phyloP scores from a whole-genome alignment of 2,329 filamentous ascomycete species.

The Cytospora mali region DNA sequence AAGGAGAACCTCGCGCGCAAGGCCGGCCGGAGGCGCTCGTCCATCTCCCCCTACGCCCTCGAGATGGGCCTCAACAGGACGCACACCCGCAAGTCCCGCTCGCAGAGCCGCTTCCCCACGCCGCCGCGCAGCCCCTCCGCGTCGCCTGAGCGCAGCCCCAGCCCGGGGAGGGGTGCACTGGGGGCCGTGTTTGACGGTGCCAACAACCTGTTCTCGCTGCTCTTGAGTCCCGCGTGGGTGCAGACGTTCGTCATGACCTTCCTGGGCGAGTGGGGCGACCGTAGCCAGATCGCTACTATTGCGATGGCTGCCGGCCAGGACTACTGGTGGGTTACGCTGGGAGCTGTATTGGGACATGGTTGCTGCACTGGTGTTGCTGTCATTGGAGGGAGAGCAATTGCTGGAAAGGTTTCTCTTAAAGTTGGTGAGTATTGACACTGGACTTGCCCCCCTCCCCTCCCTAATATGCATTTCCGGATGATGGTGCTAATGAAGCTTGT shows the following conservation, averaged over 20 bases:
- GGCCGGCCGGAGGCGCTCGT: slow-evolving; percentile 66
- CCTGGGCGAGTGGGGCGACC: slow-evolving; percentile 95
- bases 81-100: slow-evolving; percentile 64
- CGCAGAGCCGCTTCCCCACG: slow-evolving; percentile 76
- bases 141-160: slow-evolving; percentile 67
- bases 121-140: slow-evolving; percentile 78
- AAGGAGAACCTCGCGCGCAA: slow-evolving; percentile 80
- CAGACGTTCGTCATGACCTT: slow-evolving; percentile 99
- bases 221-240: slow-evolving; percentile 95
- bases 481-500: slow-evolving; percentile 17
- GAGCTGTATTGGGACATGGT: slow-evolving; percentile 82
- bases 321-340: slow-evolving; percentile 97
- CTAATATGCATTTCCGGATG: not conserved
- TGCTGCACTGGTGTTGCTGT: slow-evolving; percentile 92
- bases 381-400: slow-evolving; percentile 87
- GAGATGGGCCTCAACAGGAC: slow-evolving; percentile 73
- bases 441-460: not conserved
- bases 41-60: slow-evolving; percentile 73
- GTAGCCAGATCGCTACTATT: slow-evolving; percentile 96
- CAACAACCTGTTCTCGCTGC: slow-evolving; percentile 81
- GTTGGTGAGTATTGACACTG: slow-evolving; percentile 68
- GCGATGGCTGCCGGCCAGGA: slow-evolving; percentile 98
- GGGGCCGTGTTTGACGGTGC: slow-evolving; percentile 62
- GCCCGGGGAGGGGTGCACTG: slow-evolving; percentile 45
- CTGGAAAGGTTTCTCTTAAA: slow-evolving; percentile 90